Evolutionary conservation across 352 stramenopile species (phyloP), one percentile per base, ranked within the genome.

Genomic region (Globisporangium spiculum): DNA sequence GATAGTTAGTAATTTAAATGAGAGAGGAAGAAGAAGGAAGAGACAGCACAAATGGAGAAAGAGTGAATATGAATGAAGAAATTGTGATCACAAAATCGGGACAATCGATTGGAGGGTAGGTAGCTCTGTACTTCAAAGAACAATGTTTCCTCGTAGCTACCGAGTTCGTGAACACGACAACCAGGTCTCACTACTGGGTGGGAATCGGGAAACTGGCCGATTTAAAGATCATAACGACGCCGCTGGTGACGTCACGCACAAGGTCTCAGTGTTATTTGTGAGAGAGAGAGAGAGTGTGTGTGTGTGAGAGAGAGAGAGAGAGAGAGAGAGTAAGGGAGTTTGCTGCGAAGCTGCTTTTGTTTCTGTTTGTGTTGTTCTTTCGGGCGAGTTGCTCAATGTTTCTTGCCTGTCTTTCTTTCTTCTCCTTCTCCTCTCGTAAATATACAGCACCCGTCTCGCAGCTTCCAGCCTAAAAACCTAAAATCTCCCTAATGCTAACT

Each of bases 1-100:
- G 26, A 30, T 30, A 59, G 53, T 36, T 32, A 59, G 55, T 61
- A 61, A 61, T 61, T 61, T 61, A 61, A 60, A 60, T n/a, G 55
- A 59, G 14, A 38, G 30, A 18, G 24, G 10, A 27, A 32, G 48
- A 16, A 44, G 27, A 5, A 50, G 8, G 41, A 50, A 50, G 16
- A 50, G 16, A 50, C 20, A 50, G 41, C 41, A n/a, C 41, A 50
- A 48, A 16, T 48, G 41, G 41, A 14, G 16, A 48, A 59, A 59
- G 18, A 59, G 26, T 20, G 32, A 24, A 38, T 56, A 27, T 32
- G 50, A 56, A 56, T 56, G 26, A 16, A 56, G 50, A 27, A 56
- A 32, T 56, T 56, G 50, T 56, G 41, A 50, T 50, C 16, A 10
- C 41, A 50, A 50, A 50, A 16, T 50, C 16, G 14, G 18, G 16